Conservation (phyloP, 2,329 filamentous ascomycete species). For the Sporothrix globosa region DNA sequence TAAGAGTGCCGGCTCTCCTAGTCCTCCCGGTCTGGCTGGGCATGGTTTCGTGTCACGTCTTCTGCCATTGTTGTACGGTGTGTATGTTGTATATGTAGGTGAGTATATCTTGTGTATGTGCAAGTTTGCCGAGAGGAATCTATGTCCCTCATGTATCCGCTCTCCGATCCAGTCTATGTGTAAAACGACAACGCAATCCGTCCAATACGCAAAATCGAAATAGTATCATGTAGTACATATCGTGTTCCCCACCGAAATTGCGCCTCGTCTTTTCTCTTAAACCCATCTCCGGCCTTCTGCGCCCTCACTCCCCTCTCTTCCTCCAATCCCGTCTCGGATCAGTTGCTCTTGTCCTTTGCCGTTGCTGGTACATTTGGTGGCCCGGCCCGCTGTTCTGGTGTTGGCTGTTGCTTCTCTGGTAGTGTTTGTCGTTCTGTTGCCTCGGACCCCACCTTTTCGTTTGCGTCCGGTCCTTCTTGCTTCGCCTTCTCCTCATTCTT, state of each 20-base stretch:
- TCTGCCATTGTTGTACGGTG: background rate
- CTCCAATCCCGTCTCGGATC: background rate
- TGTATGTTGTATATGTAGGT: background rate
- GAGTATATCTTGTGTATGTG: constrained; percentile 11
- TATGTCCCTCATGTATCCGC: background rate
- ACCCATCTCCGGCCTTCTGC: background rate
- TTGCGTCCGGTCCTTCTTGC: background rate
- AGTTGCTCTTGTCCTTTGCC: constrained; percentile 7
- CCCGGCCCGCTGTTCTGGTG: constrained; percentile 9
- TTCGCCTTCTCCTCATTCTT: constrained; percentile 30
- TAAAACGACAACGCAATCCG: constrained; percentile 2
- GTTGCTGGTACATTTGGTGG: background rate
- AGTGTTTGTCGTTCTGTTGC: background rate
- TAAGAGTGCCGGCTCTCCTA: background rate
- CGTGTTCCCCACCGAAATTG: background rate
- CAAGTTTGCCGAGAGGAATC: constrained; percentile 5
- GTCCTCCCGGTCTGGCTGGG: background rate
- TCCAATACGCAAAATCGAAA: background rate
- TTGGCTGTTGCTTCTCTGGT: background rate
- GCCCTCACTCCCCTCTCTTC: background rate
- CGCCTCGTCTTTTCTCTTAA: background rate
- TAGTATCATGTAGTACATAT: background rate
- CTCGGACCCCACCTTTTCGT: background rate
- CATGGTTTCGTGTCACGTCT: too few relatives aligned
- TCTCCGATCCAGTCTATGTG: background rate